A percentile compares a stretch with the other conserved stretches of the same genome.
Conservation (phyloP, 352 stramenopile species). For the Phytophthora pseudosyringae region DNA sequence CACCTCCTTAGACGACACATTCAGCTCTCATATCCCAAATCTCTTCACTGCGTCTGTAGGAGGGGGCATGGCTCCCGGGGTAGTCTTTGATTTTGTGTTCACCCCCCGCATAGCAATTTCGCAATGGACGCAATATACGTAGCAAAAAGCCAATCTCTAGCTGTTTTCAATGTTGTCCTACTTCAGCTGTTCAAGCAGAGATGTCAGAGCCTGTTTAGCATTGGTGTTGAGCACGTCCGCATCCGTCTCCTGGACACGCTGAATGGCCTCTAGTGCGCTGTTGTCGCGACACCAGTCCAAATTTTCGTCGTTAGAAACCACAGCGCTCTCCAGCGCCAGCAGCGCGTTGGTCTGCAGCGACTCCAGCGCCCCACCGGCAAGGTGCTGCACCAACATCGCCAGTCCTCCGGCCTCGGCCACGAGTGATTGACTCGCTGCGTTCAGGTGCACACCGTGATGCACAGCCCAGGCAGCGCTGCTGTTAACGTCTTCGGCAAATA, state of each 20-base stretch:
- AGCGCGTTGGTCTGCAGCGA: constrained; percentile 74
- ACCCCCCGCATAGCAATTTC: not conserved
- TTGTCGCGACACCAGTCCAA: constrained; percentile 53
- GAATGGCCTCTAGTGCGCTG: constrained; percentile 42
- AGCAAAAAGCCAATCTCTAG: constrained; percentile 8
- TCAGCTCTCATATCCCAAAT: constrained; percentile 17
- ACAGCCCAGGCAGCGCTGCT: constrained; percentile 80
- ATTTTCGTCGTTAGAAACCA: constrained; percentile 59
- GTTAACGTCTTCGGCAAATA: constrained; percentile 70
- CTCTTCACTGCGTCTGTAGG: constrained; percentile 16
- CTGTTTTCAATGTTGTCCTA: constrained; percentile 16
- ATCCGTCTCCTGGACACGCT: constrained; percentile 50
- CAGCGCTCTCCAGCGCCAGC: constrained; percentile 65
- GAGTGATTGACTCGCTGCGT: constrained; percentile 67
- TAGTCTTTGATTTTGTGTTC: constrained; percentile 2
- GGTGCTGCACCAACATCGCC: constrained; percentile 61
- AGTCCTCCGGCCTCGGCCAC: constrained; percentile 66
- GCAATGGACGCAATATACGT: constrained; percentile 14
- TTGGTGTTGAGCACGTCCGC: constrained; percentile 61
- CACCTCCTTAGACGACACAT: constrained; percentile 8
- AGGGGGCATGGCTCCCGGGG: not conserved
- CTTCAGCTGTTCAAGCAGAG: constrained; percentile 57
- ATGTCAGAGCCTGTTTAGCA: constrained; percentile 54
- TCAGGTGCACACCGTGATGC: constrained; percentile 70
- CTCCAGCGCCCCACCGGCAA: constrained; percentile 43